Conservation (phyloP, 2,329 filamentous ascomycete species). For the Zymoseptoria tritici region DNA sequence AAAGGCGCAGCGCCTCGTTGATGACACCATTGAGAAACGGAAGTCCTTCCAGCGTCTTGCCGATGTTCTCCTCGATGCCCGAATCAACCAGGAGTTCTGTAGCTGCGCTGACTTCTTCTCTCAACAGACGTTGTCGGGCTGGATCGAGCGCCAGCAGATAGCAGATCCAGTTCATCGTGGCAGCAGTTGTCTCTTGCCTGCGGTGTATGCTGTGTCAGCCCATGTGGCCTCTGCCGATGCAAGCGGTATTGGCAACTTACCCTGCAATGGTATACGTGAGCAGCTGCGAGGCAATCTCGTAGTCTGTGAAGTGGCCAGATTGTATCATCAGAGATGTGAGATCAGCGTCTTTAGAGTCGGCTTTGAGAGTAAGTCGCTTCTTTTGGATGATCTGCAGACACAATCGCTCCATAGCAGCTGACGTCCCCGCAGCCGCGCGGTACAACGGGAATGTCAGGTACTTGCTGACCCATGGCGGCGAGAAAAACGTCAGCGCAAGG, state of each 20-base stretch:
- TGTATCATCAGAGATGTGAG: slow-evolving; percentile 44
- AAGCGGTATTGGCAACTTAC: slow-evolving; percentile 1
- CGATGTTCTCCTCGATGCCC: slow-evolving; percentile 35
- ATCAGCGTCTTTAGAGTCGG: slow-evolving; percentile 24
- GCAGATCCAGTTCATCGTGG: slow-evolving; percentile 63
- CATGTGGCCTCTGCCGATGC: too few species aligned
- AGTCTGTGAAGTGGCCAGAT: slow-evolving; percentile 45
- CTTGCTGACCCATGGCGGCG: too few species aligned
- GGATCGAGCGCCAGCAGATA: slow-evolving; percentile 59
- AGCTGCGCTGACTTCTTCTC: slow-evolving; percentile 11
- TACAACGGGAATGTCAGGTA: too few species aligned
- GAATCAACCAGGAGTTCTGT: slow-evolving; percentile 39
- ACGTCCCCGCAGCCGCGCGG: too few species aligned
- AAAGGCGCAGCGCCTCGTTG: slow-evolving; percentile 45
- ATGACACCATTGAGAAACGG: slow-evolving; percentile 71
- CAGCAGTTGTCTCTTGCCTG: slow-evolving; percentile 66
- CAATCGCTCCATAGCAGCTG: too few species aligned
- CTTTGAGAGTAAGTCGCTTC: too few species aligned
- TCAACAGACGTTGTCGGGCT: slow-evolving; percentile 37
- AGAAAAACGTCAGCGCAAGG: too few species aligned
- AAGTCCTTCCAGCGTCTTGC: slow-evolving; percentile 56
- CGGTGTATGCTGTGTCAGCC: neutral
- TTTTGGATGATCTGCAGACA: too few species aligned
- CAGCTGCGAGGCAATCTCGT: slow-evolving; percentile 45
- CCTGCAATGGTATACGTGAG: slow-evolving; percentile 49